Base-by-base conservation (phyloP, 2,329 filamentous ascomycete genomes). In the Monosporascus sp. region DNA sequence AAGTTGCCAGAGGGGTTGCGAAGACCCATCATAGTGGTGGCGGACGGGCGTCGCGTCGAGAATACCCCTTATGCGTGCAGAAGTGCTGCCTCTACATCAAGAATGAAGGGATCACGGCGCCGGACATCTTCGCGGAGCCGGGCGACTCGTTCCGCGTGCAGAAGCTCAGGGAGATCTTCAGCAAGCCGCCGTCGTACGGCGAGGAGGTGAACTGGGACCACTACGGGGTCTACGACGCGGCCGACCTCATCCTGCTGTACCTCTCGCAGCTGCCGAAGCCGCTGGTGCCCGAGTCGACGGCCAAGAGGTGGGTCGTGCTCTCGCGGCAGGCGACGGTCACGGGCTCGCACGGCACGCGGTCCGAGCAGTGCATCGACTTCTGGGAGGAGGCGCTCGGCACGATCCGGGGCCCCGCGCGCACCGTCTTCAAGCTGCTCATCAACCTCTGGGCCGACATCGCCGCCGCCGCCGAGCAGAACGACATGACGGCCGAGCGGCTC, bases 351-450 rank as follows among this genome's bases (percentile, higher is more conserved):
- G 62, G 63, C 15, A 64, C 62, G 44, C 65, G 71, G 17, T 58
- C 70, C 5, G 74, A 75, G 52, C 67, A 70, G 59, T 73, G 72
- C 51, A 71, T 76, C 45, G 73, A 75, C 55, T 76, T 76, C 51
- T 76, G 74, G 74, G 72, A 75, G 54, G 73, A 76, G 61, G 72
- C 74, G 7, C 61, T 76, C 6, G 66, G 66, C 24, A 70, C 71
- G 1, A 62, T 75, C 9, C 65, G 68, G 14, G 72, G 72, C 1
- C 64, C 68, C 1, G 63, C 63, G 5, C 66, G 72, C 39, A 68
- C 62, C 47, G 53, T 75, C 35, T 68, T 75, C 57, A 75, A 75
- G 61, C 60, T 75, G 53, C 60, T 76, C 58, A 61, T 76, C 25
- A 73, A 73, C 50, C 60, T 75, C 17, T 75, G 73, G 73, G 73